Percentiles rank a stretch among this genome's conserved stretches.
These are phyloP conservation scores for Sambucus nigra DNA, from an alignment of 129 eudicot genomes.

Conservation along the genomic window DNA sequence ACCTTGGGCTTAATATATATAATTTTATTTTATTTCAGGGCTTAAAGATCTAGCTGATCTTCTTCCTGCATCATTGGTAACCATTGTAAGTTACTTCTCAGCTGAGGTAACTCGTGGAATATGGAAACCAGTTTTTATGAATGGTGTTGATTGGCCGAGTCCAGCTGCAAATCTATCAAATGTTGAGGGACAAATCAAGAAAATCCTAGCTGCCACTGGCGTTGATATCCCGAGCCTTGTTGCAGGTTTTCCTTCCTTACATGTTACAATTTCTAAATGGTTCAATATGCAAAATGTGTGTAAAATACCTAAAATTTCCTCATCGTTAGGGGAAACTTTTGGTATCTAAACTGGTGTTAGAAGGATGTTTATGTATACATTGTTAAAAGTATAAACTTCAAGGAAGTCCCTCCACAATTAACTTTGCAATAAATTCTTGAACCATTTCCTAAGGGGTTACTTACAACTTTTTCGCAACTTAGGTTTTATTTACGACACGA, in stretches of 20 bases:
- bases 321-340: background rate
- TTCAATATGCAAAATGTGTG: too few species aligned
- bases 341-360: background rate
- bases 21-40: slow-evolving; percentile 40
- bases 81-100: slow-evolving; percentile 84
- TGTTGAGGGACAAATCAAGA: slow-evolving; percentile 91
- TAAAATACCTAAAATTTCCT: too few species aligned
- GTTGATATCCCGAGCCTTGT: slow-evolving; percentile 87
- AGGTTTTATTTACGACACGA: background rate
- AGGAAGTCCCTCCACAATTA: too few species aligned
- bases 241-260: slow-evolving; percentile 52
- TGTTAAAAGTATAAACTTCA: too few species aligned
- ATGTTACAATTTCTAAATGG: background rate
- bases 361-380: too few species aligned
- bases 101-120: slow-evolving; percentile 99
- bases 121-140: slow-evolving; percentile 91
- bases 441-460: too few species aligned
- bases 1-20: background rate
- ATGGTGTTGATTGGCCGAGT: slow-evolving; percentile 99
- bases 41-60: slow-evolving; percentile 95
- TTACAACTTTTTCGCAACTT: background rate
- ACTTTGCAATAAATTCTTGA: too few species aligned
- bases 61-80: slow-evolving; percentile 96
- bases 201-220: slow-evolving; percentile 82
- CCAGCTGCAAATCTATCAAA: slow-evolving; percentile 89